Evolutionary conservation across 139 green algal genomes (phyloP).

Genomic region (Prasinococcaceae sp.): DNA sequence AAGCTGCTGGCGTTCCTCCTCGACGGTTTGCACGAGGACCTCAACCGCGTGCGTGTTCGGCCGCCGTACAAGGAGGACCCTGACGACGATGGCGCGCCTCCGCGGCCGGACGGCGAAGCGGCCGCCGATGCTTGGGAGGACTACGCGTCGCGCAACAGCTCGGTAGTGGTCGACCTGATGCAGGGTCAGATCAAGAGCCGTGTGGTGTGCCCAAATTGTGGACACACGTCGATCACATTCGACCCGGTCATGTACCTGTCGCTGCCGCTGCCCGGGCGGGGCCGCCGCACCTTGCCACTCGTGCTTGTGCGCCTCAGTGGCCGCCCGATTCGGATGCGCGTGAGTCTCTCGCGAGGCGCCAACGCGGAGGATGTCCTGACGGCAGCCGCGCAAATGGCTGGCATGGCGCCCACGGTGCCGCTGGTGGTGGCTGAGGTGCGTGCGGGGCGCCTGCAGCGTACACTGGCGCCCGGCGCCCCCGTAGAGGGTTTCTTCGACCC

Average conservation of each 20-base stretch:
- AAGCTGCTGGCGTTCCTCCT: conserved; percentile 88
- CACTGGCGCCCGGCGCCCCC: too few relatives aligned
- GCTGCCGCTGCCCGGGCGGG: conserved; percentile 60
- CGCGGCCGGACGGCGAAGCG: conserved; percentile 63
- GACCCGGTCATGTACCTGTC: conserved; percentile 95
- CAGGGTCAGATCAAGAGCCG: conserved; percentile 77
- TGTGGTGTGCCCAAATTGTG: conserved; percentile 71
- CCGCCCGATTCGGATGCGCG: not conserved
- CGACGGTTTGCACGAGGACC: conserved; percentile 90
- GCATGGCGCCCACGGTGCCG: too few relatives aligned
- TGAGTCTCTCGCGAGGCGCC: too few relatives aligned
- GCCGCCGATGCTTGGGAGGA: conserved; percentile 63
- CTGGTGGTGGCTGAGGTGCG: too few relatives aligned
- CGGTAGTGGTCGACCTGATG: conserved; percentile 65
- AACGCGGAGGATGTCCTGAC: too few relatives aligned
- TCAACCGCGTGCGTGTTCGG: conserved; percentile 83
- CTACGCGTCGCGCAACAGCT: conserved; percentile 78
- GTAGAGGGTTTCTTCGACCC: too few relatives aligned
- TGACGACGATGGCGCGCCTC: conserved; percentile 48
- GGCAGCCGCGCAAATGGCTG: too few relatives aligned
- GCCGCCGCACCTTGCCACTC: conserved; percentile 10
- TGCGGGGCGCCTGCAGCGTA: too few relatives aligned
- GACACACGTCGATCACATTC: conserved; percentile 62
- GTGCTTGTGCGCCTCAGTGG: not conserved
- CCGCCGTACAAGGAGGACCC: conserved; percentile 76